phyloP scores from a whole-genome alignment of 1,284 basidiomycete species.

The Ceratobasidium sp. region DNA sequence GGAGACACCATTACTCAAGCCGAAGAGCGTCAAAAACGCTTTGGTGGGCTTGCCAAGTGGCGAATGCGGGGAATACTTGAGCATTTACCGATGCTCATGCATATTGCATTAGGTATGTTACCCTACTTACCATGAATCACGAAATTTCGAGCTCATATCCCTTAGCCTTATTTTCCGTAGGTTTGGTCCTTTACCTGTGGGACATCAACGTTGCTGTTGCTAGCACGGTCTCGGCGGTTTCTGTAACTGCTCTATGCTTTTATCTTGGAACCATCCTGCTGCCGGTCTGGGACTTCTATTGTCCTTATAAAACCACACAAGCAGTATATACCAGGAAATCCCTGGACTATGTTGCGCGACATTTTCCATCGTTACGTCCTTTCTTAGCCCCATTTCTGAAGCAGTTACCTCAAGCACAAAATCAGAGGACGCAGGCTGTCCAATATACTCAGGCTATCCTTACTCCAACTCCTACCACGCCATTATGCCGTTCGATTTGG shows the following conservation, averaged over 20 bases:
- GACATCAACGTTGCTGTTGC: slow-evolving; percentile 12
- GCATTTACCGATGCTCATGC: slow-evolving; percentile 15
- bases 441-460: too few relatives aligned
- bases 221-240: not conserved
- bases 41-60: not conserved
- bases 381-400: not conserved
- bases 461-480: too few relatives aligned
- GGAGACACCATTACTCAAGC: slow-evolving; percentile 17
- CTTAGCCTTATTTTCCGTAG: slow-evolving; percentile 16
- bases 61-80: slow-evolving; percentile 7
- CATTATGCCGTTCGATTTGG: too few relatives aligned
- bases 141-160: too few relatives aligned
- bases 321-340: not conserved
- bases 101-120: slow-evolving; percentile 7
- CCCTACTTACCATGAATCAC: not conserved
- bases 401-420: not conserved
- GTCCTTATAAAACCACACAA: slow-evolving; percentile 17
- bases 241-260: not conserved
- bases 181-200: slow-evolving; percentile 12
- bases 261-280: slow-evolving; percentile 5
- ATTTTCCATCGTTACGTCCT: not conserved
- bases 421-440: too few relatives aligned
- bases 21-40: slow-evolving; percentile 4
- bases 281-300: not conserved
- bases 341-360: not conserved